These are phyloP conservation scores for Vachellia pachyceras DNA, from an alignment of 306 rosid genomes.

Conservation along the genomic window DNA sequence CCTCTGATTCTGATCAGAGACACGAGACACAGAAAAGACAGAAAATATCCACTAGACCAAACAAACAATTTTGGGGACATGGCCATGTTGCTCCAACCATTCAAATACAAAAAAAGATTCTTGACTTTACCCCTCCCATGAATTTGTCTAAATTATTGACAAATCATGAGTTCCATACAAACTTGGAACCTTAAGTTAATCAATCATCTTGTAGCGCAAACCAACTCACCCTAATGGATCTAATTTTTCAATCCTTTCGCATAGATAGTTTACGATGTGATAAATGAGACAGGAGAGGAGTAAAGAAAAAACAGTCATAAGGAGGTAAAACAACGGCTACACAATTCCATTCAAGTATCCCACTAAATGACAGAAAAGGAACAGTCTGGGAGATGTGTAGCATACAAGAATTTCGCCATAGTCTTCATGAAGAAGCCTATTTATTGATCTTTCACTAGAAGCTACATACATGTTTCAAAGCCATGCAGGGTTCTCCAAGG, in stretches of 20 bases:
- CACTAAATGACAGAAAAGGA: not conserved
- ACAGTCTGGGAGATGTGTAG: not conserved
- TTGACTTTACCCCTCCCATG: not conserved
- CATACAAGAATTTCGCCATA: conserved; percentile 33
- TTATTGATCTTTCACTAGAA: conserved; percentile 38
- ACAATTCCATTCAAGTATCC: conserved; percentile 13
- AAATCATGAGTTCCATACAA: not conserved
- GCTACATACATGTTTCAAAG: conserved; percentile 40
- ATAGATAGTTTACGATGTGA: not conserved
- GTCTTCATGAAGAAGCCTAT: conserved; percentile 26
- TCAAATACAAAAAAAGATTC: not conserved
- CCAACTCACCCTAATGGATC: not conserved
- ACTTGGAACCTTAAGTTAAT: not conserved
- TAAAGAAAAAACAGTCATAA: not conserved
- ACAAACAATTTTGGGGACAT: conserved; percentile 22
- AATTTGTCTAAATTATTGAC: not conserved
- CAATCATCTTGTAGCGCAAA: too few relatives aligned
- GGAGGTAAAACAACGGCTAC: not conserved
- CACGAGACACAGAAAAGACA: not conserved
- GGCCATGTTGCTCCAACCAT: conserved; percentile 33
- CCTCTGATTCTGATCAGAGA: not conserved
- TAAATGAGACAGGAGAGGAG: not conserved
- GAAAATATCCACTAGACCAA: not conserved
- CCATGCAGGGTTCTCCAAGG: conserved; percentile 86
- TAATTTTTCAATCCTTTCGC: not conserved